Base-by-base conservation (phyloP, 805 yeast species). In the Brettanomyces custersianus region DNA sequence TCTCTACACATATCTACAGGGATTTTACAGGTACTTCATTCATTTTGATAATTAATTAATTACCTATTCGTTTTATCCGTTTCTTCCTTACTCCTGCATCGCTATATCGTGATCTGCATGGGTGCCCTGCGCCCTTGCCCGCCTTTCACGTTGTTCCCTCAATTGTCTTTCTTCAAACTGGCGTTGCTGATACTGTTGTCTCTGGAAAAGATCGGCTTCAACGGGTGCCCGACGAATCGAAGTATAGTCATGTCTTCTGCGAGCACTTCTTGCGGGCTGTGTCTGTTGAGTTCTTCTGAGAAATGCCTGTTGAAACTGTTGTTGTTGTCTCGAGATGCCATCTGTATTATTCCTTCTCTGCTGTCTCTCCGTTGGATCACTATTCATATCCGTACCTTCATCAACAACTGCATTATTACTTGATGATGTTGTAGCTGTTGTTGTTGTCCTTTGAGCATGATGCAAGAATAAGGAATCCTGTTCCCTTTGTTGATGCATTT, bases 161-260 rank as follows among this genome's bases (percentile, higher is more conserved):
- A 25, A 20, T 29, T 29, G 21, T 13, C 31, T 29, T 13, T 31
- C 34, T 31, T 20, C 34, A 12, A 20, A 31, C 16, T 31, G 26
- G 18, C 22, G 16, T 13, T 32, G 29, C 21, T 16, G 23, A 32
- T 21, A 22, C 28, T 33, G 28, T 23, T 25, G 19, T 20, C 30
- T n/a, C 20, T 15, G 29, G 22, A 33, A 33, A 5, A 33, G 35
- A 9, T 33, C 35, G 13, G 35, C 35, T 20, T 33, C 35, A 12
- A 24, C 22, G 12, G 35, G 35, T 33, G 35, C 22, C 12, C 30
- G 20, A 12, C 27, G 35, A 9, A 24, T 33, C 10, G 35, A 29
- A 33, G 28, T 17, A n/a, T n/a, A 13, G 15, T 25, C n/a, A n/a
- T 17, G n/a, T 25, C 28, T 25, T 6, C 6, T 25, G 15, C 17